These are phyloP conservation scores for Candida rishiriensis DNA, from an alignment of 805 yeast genomes.

Conservation along the genomic window DNA sequence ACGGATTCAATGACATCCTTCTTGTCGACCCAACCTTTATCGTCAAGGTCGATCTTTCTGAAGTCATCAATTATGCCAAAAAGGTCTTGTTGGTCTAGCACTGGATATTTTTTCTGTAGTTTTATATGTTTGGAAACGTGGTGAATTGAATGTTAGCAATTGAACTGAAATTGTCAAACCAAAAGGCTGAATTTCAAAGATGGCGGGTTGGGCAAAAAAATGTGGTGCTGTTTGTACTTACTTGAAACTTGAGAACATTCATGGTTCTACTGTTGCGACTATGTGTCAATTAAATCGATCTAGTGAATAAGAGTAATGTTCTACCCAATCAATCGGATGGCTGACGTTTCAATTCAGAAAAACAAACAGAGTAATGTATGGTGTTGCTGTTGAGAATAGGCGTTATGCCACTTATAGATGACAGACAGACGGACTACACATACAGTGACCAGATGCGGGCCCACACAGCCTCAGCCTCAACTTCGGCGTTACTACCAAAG, in stretches of 20 bases:
- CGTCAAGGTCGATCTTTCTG: conserved; percentile 81
- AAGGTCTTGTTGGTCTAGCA: conserved; percentile 78
- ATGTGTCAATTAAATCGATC: too few relatives aligned
- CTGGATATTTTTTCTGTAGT: conserved; percentile 76
- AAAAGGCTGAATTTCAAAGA: not conserved
- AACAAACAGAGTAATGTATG: too few relatives aligned
- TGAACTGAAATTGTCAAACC: not conserved
- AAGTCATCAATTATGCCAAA: conserved; percentile 84
- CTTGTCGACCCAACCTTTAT: conserved; percentile 92
- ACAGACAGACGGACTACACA: too few relatives aligned
- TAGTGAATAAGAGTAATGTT: not conserved
- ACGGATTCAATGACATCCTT: conserved; percentile 83
- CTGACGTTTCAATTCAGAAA: not conserved
- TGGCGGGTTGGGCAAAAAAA: not conserved
- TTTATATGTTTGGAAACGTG: not conserved
- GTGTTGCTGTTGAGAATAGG: too few relatives aligned
- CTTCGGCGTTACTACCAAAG: too few relatives aligned
- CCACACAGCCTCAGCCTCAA: too few relatives aligned
- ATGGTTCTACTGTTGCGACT: conserved; percentile 25
- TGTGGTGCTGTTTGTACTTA: conserved; percentile 32
- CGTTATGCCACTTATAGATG: too few relatives aligned
- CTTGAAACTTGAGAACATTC: conserved; percentile 64
- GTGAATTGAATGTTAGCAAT: too few relatives aligned
- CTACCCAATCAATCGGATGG: not conserved
- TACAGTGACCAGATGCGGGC: too few relatives aligned